These are phyloP conservation scores for Anastatica hierochuntica DNA, from an alignment of 345 rosid genomes.

Conservation along the genomic window DNA sequence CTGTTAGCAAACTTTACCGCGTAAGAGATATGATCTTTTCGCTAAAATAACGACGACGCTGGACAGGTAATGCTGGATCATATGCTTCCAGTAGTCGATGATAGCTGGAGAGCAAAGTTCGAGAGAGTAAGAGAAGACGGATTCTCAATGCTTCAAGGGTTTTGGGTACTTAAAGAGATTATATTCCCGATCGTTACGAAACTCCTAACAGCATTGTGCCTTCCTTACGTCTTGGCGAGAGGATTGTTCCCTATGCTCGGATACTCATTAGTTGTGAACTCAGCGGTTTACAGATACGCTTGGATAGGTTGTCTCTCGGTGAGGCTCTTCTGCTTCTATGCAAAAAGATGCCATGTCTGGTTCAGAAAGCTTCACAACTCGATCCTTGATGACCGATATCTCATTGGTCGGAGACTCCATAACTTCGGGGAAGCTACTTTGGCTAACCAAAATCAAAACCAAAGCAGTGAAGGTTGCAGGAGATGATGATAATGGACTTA, in stretches of 20 bases:
- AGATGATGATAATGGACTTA: constrained; percentile 41
- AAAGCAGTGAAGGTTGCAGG: constrained; percentile 11
- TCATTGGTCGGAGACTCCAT: constrained; percentile 89
- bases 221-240: constrained; percentile 82
- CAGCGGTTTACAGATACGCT: constrained; percentile 90
- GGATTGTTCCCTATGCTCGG: constrained; percentile 92
- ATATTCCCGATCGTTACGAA: constrained; percentile 89
- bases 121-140: constrained; percentile 96
- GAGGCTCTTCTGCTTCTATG: constrained; percentile 66
- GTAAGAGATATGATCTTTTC: too few species aligned
- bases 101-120: constrained; percentile 82
- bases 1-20: too few species aligned
- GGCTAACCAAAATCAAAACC: constrained; percentile 26
- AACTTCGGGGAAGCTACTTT: constrained; percentile 59
- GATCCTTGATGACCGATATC: constrained; percentile 90
- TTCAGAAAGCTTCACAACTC: constrained; percentile 99
- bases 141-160: constrained; percentile 85
- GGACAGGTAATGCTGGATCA: constrained; percentile 92
- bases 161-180: constrained; percentile 88
- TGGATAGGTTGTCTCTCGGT: constrained; percentile 92
- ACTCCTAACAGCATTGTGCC: constrained; percentile 83
- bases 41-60: background rate
- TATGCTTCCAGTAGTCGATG: constrained; percentile 96
- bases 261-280: constrained; percentile 81
- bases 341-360: constrained; percentile 85